Evolutionary conservation across 179 eudicot genomes (phyloP).

Genomic region (Nepenthes alata): DNA sequence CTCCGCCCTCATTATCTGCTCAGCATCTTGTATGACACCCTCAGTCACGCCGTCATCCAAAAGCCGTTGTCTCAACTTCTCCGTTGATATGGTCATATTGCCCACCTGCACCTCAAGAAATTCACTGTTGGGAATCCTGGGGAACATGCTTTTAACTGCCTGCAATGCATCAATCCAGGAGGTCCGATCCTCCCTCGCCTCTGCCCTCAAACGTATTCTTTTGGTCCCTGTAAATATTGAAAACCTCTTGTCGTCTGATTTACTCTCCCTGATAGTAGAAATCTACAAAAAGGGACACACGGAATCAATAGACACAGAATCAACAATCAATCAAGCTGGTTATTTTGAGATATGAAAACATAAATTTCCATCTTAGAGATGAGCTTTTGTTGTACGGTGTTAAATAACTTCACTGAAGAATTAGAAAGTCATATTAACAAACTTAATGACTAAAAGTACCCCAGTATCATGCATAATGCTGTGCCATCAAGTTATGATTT

Average conservation of each 20-base stretch:
- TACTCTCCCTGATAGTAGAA: slow-evolving; percentile 43
- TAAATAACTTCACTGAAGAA: no score
- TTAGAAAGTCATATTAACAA: no score
- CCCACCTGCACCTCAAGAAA: slow-evolving; percentile 26
- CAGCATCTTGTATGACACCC: slow-evolving; percentile 37
- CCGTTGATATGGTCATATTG: slow-evolving; percentile 33
- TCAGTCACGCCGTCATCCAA: slow-evolving; percentile 47
- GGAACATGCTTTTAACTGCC: slow-evolving; percentile 44
- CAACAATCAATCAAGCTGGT: neutral
- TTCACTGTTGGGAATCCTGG: slow-evolving; percentile 38
- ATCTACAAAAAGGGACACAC: slow-evolving; percentile 18
- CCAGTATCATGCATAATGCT: no score
- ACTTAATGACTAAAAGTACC: no score
- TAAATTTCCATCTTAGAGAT: neutral
- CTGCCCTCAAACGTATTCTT: slow-evolving; percentile 45
- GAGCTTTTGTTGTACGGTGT: neutral
- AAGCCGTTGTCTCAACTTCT: slow-evolving; percentile 40
- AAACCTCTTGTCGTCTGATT: slow-evolving; percentile 55
- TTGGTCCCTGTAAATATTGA: slow-evolving; percentile 55
- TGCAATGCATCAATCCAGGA: slow-evolving; percentile 51
- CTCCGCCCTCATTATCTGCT: slow-evolving; percentile 47
- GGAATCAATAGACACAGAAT: neutral
- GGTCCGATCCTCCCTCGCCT: slow-evolving; percentile 29
- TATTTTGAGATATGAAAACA: neutral
- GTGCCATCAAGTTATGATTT: no score